A percentile compares a stretch with the other conserved stretches of the same genome.
Conservation (phyloP, 495 filamentous ascomycete species). For the Tuber umbilicatum region DNA sequence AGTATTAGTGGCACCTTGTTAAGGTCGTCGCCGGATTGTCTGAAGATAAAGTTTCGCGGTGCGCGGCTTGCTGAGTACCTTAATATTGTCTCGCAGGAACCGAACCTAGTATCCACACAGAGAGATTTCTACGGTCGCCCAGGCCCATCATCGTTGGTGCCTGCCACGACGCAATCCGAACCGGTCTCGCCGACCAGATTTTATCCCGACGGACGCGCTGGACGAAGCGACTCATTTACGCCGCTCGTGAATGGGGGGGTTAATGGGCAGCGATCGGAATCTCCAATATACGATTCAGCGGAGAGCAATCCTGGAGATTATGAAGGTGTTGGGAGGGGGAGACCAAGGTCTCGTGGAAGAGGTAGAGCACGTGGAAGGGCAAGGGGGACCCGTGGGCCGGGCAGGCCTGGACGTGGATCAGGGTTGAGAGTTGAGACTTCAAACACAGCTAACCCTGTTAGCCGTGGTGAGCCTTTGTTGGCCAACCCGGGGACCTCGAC, state of each 20-base stretch:
- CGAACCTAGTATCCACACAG: not conserved
- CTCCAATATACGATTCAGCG: constrained; percentile 49
- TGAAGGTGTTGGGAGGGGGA: constrained; percentile 54
- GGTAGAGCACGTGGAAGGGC: constrained; percentile 55
- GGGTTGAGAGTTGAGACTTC: constrained; percentile 34
- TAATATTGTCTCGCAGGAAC: constrained; percentile 5
- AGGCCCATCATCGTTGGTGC: constrained; percentile 7
- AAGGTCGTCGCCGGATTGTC: not conserved
- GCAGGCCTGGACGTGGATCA: constrained; percentile 48
- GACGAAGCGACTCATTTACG: constrained; percentile 23
- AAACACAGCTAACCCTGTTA: constrained; percentile 14
- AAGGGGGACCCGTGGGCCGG: constrained; percentile 53
- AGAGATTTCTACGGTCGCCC: not conserved
- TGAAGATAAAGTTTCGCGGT: not conserved
- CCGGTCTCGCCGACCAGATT: constrained; percentile 32
- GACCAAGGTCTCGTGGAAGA: constrained; percentile 53
- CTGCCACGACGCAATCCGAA: constrained; percentile 31
- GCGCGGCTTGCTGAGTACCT: constrained; percentile 4
- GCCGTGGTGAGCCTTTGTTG: not conserved
- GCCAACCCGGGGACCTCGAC: not conserved
- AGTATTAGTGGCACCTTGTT: not conserved
- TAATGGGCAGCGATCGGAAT: constrained; percentile 15
- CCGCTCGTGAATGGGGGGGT: constrained; percentile 17
- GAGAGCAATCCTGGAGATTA: constrained; percentile 16
- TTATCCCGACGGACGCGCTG: constrained; percentile 25